These are phyloP conservation scores for Delitschia confertaspora DNA, from an alignment of 495 filamentous ascomycete genomes.

Conservation along the genomic window DNA sequence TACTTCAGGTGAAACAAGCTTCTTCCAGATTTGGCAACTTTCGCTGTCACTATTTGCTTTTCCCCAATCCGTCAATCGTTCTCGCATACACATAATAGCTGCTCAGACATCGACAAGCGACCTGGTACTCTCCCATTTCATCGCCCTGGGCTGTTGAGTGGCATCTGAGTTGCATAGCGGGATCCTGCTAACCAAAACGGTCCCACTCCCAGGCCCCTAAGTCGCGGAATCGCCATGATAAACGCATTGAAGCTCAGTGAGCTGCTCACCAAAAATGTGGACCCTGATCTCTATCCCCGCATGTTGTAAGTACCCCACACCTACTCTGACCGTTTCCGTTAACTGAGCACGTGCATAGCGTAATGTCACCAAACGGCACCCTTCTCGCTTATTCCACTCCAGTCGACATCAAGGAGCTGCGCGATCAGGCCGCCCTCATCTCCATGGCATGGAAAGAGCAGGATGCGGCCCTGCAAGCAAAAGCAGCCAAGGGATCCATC, in stretches of 20 bases:
- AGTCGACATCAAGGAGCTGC: slow-evolving; percentile 31
- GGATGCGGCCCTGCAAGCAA: slow-evolving; percentile 9
- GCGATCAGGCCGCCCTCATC: slow-evolving; percentile 34
- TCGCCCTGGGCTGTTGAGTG: too few relatives aligned
- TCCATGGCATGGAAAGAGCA: slow-evolving; percentile 37
- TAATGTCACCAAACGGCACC: slow-evolving; percentile 38
- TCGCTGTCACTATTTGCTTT: too few relatives aligned
- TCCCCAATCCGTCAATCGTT: too few relatives aligned
- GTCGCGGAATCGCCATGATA: slow-evolving; percentile 36
- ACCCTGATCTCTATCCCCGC: slow-evolving; percentile 33
- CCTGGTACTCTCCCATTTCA: too few relatives aligned
- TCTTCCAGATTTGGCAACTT: too few relatives aligned
- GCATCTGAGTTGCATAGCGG: too few relatives aligned
- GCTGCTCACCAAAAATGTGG: slow-evolving; percentile 35
- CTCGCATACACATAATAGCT: too few relatives aligned
- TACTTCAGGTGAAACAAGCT: too few relatives aligned
- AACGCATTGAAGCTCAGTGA: slow-evolving; percentile 35
- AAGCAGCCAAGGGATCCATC: neutral
- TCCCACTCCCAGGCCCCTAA: neutral
- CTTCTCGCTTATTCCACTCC: slow-evolving; percentile 36
- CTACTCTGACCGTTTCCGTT: neutral
- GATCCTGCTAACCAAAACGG: neutral
- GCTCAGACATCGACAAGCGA: too few relatives aligned
- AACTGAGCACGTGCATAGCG: slow-evolving; percentile 20
- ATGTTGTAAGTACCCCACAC: slow-evolving; percentile 31